Percentiles rank a stretch among this genome's conserved stretches.
phyloP scores from a whole-genome alignment of 805 yeast genomes.

The Saturnispora kantuleensis region DNA sequence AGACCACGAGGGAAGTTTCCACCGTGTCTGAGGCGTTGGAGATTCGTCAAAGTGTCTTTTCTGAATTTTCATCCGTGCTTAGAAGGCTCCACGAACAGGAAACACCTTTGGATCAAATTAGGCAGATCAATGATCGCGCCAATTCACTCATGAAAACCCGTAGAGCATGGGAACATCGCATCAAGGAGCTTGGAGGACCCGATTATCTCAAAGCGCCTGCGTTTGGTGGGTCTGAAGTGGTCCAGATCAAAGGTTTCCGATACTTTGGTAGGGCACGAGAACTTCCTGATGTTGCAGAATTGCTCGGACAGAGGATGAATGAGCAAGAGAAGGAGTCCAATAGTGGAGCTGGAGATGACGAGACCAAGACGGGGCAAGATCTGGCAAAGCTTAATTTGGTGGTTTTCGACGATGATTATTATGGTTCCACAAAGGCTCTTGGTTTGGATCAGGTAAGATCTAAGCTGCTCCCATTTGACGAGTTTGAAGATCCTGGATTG shows the following conservation, averaged over 20 bases:
- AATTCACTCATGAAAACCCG: conserved; percentile 61
- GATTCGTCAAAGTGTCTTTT: conserved; percentile 52
- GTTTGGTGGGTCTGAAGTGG: neutral
- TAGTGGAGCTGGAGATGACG: conserved; percentile 16
- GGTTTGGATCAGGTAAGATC: conserved; percentile 18
- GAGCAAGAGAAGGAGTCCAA: conserved; percentile 20
- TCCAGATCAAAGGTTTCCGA: conserved; percentile 43
- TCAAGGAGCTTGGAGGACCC: conserved; percentile 64
- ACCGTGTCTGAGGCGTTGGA: conserved; percentile 56
- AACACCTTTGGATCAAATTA: conserved; percentile 48
- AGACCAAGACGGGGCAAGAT: conserved; percentile 11
- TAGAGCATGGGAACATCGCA: conserved; percentile 69
- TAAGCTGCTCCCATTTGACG: neutral
- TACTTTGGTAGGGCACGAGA: conserved; percentile 83
- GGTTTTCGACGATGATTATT: conserved; percentile 20
- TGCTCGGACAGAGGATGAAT: conserved; percentile 20
- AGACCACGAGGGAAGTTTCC: conserved; percentile 22
- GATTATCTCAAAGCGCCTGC: conserved; percentile 31
- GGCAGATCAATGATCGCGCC: conserved; percentile 67
- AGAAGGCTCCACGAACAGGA: conserved; percentile 54
- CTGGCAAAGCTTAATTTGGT: neutral
- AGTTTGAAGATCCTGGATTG: neutral
- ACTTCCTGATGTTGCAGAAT: conserved; percentile 56
- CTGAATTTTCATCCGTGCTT: conserved; percentile 54
- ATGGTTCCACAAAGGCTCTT: conserved; percentile 11